A percentile compares a stretch with the other conserved stretches of the same genome.
phyloP scores from a whole-genome alignment of 768 basidiomycete genomes.

The Termitomyces sp. region DNA sequence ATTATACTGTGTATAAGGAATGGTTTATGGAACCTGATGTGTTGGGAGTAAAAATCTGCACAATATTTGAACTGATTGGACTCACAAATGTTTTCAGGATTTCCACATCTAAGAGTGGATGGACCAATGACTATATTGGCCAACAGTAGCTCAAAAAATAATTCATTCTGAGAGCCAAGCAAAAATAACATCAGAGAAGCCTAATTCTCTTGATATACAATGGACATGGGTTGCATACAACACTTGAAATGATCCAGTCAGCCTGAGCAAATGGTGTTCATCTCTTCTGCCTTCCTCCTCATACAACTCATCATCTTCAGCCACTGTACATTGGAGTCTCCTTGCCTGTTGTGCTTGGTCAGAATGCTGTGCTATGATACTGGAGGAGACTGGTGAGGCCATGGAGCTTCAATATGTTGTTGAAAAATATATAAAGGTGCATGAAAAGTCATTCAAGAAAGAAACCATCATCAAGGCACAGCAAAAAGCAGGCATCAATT shows the following conservation, averaged over 20 bases:
- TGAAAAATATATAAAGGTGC: neutral
- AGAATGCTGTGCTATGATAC: neutral
- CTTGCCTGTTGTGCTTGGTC: neutral
- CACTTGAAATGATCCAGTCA: conserved; percentile 12
- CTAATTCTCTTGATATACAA: conserved; percentile 36
- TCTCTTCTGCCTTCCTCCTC: too few relatives aligned
- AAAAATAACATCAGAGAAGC: conserved; percentile 17
- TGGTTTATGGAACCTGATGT: neutral
- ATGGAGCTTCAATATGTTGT: neutral
- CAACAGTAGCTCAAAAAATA: conserved; percentile 31
- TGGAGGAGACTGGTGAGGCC: conserved; percentile 14
- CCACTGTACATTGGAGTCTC: neutral
- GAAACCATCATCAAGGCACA: neutral
- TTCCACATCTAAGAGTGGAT: too few relatives aligned
- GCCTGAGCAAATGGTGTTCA: too few relatives aligned
- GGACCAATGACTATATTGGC: too few relatives aligned
- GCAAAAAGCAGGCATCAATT: neutral
- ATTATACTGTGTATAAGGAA: neutral
- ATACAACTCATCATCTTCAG: neutral
- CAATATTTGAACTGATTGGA: neutral
- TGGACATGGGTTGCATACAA: conserved; percentile 38
- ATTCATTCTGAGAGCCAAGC: too few relatives aligned
- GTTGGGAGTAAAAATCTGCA: neutral
- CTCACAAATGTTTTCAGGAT: neutral
- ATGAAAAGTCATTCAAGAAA: neutral